Evolutionary conservation across 177 flowering plant genomes (phyloP), one percentile per base, ranked within the genome.

Genomic region (Telopea speciosissima): DNA sequence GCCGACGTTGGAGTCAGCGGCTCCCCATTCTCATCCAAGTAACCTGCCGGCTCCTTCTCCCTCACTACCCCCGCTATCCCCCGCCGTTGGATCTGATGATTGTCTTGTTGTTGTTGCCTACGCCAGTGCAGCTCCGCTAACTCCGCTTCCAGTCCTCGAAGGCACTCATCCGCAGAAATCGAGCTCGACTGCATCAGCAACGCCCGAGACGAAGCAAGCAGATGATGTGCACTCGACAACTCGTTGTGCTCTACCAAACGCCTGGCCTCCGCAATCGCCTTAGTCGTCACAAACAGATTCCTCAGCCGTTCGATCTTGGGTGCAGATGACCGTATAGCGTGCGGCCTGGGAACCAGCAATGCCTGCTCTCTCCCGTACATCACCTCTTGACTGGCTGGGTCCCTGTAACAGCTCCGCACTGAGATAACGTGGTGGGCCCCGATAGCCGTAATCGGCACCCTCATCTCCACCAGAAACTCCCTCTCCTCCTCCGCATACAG

Each of bases 1-100:
- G 97, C 97, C 77, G 98, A 89, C 0, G 93, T 85, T 31, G 97
- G 97, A 42, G 99, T 95, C 1, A 92, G 85, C 70, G 90, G 91
- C 83, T 92, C 97, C 0, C 83, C 88, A 40, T 81, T 83, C 70
- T 85, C 94, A 25, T 86, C 90, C 69, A 67, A 33, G 11, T 33
- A 62, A 14, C 65, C 52, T 68, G 67, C 52, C 68, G 67, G 68
- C 60, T 70, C 74, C 62, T 85, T 68, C 66, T 81, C 83, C 61
- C 10, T n/a, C 61, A 3, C 58, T 52, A 52, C 5, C 58, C 17
- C n/a, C 36, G 6, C 40, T 36, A 70, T 21, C 36, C 72, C 66
- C 68, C 72, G 64, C 66, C 79, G 75, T 65, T 66, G 76, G 61
- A 68, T 75, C 65, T 72, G 77, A 63, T 24, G 49, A 63, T 64